These are phyloP conservation scores for Syncephalastrum racemosum DNA, from an alignment of 371 early-diverging fungal genomes.

Conservation along the genomic window DNA sequence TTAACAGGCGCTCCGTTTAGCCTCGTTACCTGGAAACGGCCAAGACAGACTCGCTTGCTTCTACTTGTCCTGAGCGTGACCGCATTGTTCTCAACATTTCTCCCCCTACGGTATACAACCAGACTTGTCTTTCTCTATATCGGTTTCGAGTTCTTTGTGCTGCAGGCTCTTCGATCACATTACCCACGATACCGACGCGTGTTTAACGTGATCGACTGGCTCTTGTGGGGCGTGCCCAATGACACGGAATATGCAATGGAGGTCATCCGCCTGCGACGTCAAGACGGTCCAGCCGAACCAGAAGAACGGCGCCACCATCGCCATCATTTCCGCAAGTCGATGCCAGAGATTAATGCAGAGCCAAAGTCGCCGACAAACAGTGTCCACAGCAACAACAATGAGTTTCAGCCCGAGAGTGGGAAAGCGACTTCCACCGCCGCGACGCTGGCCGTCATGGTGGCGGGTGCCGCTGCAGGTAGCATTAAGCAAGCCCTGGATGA, in stretches of 20 bases:
- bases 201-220: conserved; percentile 42
- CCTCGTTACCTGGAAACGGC: conserved; percentile 44
- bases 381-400: conserved; percentile 1
- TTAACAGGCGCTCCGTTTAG: conserved; percentile 10
- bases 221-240: conserved; percentile 47
- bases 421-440: conserved; percentile 21
- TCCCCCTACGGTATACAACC: conserved; percentile 24
- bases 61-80: conserved; percentile 13
- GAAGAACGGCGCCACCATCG: background rate
- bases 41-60: conserved; percentile 28
- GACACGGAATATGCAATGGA: conserved; percentile 51
- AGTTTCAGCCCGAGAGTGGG: conserved; percentile 4
- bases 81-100: conserved; percentile 5
- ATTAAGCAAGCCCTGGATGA: conserved; percentile 24
- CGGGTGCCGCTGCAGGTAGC: conserved; percentile 27
- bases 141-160: conserved; percentile 46
- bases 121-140: conserved; percentile 27
- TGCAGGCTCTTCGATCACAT: conserved; percentile 41
- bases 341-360: background rate
- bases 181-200: conserved; percentile 44
- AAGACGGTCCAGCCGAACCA: conserved; percentile 2
- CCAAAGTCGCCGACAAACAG: background rate
- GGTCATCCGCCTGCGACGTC: conserved; percentile 29
- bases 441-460: conserved; percentile 30
- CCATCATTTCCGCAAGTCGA: background rate